phyloP scores from a whole-genome alignment of 2,329 filamentous ascomycete species.

The Lachnellula subtilissima region DNA sequence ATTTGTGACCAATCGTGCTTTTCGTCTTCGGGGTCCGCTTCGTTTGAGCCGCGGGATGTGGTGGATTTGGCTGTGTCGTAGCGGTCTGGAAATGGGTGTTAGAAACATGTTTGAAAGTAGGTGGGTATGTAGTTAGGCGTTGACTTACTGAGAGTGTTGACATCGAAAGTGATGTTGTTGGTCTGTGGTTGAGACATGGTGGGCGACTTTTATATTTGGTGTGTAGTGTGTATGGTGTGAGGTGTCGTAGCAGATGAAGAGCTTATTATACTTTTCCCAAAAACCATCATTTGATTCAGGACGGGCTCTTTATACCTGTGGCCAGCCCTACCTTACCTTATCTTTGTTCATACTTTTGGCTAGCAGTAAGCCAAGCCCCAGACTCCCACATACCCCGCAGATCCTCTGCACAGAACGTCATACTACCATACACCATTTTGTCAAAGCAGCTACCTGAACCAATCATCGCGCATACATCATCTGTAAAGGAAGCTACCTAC shows the following conservation, averaged over 20 bases:
- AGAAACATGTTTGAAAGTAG: neutral
- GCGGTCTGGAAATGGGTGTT: neutral
- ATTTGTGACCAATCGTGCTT: slow-evolving; percentile 19
- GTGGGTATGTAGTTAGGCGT: neutral
- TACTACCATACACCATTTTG: no score
- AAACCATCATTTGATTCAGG: no score
- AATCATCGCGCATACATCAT: no score
- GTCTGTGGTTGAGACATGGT: neutral
- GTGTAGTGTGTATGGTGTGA: neutral
- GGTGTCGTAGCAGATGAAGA: neutral
- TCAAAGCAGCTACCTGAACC: no score
- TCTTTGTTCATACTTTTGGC: no score
- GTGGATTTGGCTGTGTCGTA: neutral
- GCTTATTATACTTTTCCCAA: no score
- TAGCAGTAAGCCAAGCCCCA: no score
- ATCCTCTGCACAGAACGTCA: no score
- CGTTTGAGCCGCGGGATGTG: neutral
- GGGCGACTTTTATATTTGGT: neutral
- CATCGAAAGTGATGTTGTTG: neutral
- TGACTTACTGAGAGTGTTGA: neutral
- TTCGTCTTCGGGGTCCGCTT: neutral
- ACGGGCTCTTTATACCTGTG: no score
- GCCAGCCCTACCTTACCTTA: no score
- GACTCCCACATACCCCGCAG: no score
- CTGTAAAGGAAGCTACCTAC: no score